Conservation (phyloP, 2,329 filamentous ascomycete genomes). For the Talaromyces atroroseus region DNA sequence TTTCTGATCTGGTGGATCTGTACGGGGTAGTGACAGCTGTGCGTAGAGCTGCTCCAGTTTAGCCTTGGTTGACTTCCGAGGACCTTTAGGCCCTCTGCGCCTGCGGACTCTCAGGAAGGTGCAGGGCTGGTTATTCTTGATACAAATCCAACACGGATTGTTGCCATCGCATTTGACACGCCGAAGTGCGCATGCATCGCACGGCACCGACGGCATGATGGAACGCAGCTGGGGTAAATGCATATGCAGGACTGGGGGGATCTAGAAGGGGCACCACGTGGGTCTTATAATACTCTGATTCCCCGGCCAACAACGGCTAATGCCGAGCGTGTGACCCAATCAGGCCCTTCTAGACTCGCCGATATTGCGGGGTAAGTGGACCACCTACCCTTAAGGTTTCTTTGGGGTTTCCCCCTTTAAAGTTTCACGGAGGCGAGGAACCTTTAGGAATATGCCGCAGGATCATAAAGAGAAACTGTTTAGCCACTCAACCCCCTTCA, state of each 20-base stretch:
- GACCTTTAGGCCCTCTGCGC: constrained; percentile 13
- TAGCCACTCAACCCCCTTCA: no score
- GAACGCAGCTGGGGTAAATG: background rate
- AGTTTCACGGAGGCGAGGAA: no score
- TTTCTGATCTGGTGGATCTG: background rate
- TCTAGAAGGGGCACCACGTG: background rate
- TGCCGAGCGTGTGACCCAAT: background rate
- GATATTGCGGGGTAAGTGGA: constrained; percentile 1
- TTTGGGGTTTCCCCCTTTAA: no score
- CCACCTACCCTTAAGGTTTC: background rate
- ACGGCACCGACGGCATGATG: constrained; percentile 7
- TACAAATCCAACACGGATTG: constrained; percentile 14
- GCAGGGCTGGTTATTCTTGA: constrained; percentile 13
- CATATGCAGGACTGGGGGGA: background rate
- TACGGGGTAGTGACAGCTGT: background rate
- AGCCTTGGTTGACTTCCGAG: constrained; percentile 4
- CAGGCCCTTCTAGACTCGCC: background rate
- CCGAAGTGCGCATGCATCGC: constrained; percentile 12
- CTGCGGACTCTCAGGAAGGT: constrained; percentile 16
- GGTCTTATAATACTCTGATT: background rate
- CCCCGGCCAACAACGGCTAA: background rate
- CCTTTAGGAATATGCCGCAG: no score
- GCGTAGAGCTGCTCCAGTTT: constrained; percentile 7
- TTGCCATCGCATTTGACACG: constrained; percentile 17
- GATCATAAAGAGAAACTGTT: no score